Conservation (phyloP, 2,329 filamentous ascomycete genomes). For the Ceratocystiopsis sp. region DNA sequence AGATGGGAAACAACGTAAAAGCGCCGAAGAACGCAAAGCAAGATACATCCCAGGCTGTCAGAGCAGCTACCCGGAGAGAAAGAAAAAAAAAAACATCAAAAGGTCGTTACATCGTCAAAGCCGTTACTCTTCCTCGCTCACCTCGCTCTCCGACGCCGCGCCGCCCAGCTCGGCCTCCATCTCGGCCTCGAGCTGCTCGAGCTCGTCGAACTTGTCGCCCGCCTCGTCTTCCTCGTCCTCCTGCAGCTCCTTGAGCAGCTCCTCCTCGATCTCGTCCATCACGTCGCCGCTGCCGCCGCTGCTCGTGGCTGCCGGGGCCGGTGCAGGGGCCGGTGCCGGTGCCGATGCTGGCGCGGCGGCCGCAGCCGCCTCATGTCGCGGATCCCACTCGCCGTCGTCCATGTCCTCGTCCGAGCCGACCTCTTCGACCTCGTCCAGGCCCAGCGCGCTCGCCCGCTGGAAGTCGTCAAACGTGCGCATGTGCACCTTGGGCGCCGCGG, state of each 20-base stretch:
- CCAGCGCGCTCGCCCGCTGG: conserved; percentile 13
- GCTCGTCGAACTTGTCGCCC: conserved; percentile 22
- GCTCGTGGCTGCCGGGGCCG: background rate
- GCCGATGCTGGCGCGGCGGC: background rate
- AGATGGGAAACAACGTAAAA: background rate
- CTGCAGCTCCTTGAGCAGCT: conserved; percentile 6
- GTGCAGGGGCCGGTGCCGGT: background rate
- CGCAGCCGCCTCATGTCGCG: conserved; percentile 4
- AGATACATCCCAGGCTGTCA: background rate
- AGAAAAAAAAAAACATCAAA: background rate
- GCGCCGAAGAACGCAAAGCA: background rate
- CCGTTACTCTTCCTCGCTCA: conserved; percentile 45
- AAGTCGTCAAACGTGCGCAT: conserved; percentile 11
- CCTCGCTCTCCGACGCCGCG: conserved; percentile 46
- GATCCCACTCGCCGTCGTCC: conserved; percentile 7
- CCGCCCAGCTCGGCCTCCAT: conserved; percentile 23
- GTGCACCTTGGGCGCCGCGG: conserved; percentile 2
- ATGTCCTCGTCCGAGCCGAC: conserved; percentile 15
- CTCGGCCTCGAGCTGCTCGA: conserved; percentile 33
- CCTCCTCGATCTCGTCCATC: conserved; percentile 3
- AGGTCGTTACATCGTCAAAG: background rate
- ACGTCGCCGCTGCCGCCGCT: conserved; percentile 14
- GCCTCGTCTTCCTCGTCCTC: conserved; percentile 24
- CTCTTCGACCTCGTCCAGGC: conserved; percentile 14
- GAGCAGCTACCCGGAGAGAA: background rate